Conservation (phyloP, 2,329 filamentous ascomycete genomes). For the Talaromyces albobiverticillius region DNA sequence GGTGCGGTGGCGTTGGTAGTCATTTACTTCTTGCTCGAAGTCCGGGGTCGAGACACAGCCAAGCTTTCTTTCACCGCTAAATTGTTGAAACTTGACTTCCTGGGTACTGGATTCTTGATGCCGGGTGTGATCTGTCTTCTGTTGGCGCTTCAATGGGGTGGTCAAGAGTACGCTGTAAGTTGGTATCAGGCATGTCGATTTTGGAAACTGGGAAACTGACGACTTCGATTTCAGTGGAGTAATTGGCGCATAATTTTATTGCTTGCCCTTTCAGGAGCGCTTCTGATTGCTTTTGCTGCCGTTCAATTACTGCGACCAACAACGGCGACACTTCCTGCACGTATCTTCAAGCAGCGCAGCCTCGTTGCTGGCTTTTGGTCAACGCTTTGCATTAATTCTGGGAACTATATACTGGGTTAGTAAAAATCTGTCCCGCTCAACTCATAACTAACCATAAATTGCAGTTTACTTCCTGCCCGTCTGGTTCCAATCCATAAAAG, state of each 20-base stretch:
- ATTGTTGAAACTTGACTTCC: not conserved
- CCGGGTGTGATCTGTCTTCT: not conserved
- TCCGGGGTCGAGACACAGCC: not conserved
- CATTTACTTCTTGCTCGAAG: not conserved
- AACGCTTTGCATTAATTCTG: not conserved
- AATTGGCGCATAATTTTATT: not conserved
- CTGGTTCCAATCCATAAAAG: constrained; percentile 29
- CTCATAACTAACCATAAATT: not conserved
- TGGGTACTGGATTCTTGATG: not conserved
- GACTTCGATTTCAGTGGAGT: not conserved
- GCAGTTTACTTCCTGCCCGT: constrained; percentile 26
- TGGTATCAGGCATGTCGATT: too few species aligned
- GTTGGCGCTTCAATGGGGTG: not conserved
- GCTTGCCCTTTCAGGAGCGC: not conserved
- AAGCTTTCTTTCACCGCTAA: not conserved
- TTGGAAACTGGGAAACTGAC: too few species aligned
- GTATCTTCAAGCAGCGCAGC: not conserved
- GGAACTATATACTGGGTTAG: not conserved
- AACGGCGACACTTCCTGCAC: not conserved
- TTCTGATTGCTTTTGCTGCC: not conserved
- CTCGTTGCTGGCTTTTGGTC: not conserved
- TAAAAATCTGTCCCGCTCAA: not conserved
- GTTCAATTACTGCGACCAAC: not conserved
- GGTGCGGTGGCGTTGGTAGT: constrained; percentile 18
- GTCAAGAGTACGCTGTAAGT: not conserved